phyloP scores from a whole-genome alignment of 345 rosid genomes.

The Mercurialis annua region DNA sequence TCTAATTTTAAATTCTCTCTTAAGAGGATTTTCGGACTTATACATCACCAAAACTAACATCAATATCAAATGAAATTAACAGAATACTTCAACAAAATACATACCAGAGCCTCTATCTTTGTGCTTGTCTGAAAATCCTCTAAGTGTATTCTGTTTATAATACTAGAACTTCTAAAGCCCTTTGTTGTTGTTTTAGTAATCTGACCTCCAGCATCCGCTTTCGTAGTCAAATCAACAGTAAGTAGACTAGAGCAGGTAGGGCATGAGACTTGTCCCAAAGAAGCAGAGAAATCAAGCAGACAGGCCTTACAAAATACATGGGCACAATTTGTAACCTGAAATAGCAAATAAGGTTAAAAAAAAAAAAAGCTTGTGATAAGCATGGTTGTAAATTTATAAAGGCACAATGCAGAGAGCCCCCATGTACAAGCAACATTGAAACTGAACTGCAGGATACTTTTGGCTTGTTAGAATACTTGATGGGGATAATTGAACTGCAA shows the following conservation, averaged over 20 bases:
- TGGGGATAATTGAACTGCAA: background rate
- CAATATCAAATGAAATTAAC: background rate
- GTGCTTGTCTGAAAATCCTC: slow-evolving; percentile 94
- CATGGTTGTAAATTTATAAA: background rate
- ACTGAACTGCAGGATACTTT: background rate
- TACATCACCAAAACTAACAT: background rate
- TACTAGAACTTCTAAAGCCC: slow-evolving; percentile 81
- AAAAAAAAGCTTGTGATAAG: background rate
- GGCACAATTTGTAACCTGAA: slow-evolving; percentile 75
- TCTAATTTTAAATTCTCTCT: background rate
- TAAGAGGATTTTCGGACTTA: background rate
- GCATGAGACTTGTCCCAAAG: slow-evolving; percentile 65
- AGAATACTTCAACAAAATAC: slow-evolving; percentile 19
- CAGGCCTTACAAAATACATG: slow-evolving; percentile 92
- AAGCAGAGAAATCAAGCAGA: slow-evolving; percentile 64
- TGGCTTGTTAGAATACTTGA: background rate
- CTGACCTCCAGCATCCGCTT: slow-evolving; percentile 41
- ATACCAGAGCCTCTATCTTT: slow-evolving; percentile 96
- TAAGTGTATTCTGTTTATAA: slow-evolving; percentile 73
- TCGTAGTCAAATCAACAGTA: slow-evolving; percentile 75
- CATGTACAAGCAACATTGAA: too few species aligned
- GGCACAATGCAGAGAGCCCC: too few species aligned
- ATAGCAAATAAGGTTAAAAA: background rate
- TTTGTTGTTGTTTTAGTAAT: slow-evolving; percentile 53
- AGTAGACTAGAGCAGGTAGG: slow-evolving; percentile 71